Evolutionary conservation across 2,329 filamentous ascomycete species (phyloP), one percentile per base, ranked within the genome.

Genomic region (Fusarium chaquense): DNA sequence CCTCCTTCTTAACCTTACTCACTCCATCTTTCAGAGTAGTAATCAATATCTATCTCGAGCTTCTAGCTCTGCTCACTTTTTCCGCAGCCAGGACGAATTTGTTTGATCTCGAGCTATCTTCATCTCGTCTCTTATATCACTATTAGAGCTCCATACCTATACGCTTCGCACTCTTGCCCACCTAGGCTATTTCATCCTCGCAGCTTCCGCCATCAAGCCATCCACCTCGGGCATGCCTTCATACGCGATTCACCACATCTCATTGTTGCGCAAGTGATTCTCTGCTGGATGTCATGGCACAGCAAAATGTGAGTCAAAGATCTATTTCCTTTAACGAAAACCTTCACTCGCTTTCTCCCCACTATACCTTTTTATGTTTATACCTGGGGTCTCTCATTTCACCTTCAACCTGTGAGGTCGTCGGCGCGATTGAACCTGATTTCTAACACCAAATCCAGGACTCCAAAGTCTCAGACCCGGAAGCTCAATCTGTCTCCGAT

Each of bases 201-300:
- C 63, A 74, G 51, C 60, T 60, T 64, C 61, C 70, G 43, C 61
- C 54, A 63, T 62, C 61, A 66, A 71, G 44, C 71, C 68, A 75
- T 69, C 69, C 69, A 76, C 67, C 63, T 68, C 64, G 74, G 75
- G 75, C 70, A 77, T 77, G 75, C 75, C 73, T 77, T 70, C 61
- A 73, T 72, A 76, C 75, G 66, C 70, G 73, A 76, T 69, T 71
- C 55, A 74, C 75, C 69, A 77, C 75, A 76, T 76, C 76, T 77
- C 73, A 70, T 76, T 70, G 73, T 72, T 74, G 64, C 76, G 74
- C 75, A 76, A 78, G 76, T 80, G 77, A 75, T 76, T 71, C 73
- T 61, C 54, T 64, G 69, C 63, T 75, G 75, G 53, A 71, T 76
- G 76, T 71, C 76, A 81, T 81, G 79, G 79, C 79, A 70, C 79